Evolutionary conservation across 2,329 filamentous ascomycete species (phyloP).

Genomic region (Colletotrichum sp.): DNA sequence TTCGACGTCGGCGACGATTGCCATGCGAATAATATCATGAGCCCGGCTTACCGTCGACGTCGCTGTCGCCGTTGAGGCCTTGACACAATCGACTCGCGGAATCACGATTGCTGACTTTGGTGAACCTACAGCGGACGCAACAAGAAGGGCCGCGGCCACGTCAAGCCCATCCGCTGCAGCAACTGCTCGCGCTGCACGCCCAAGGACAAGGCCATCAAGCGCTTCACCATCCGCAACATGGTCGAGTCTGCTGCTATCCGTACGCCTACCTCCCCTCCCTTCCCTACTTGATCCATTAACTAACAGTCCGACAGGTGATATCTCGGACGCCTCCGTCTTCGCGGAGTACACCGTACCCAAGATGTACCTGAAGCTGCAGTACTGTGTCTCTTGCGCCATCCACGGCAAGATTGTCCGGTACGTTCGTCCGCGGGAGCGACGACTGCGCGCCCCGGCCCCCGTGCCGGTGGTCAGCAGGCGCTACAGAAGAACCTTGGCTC

Average conservation of each 20-base stretch:
- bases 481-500: slow-evolving; percentile 68
- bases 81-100: neutral
- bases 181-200: slow-evolving; percentile 85
- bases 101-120: slow-evolving; percentile 23
- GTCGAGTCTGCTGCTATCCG: slow-evolving; percentile 99
- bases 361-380: slow-evolving; percentile 99
- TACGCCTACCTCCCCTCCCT: slow-evolving; percentile 59
- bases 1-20: neutral
- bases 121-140: slow-evolving; percentile 80
- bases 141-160: slow-evolving; percentile 99
- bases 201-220: slow-evolving; percentile 99
- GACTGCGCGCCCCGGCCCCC: slow-evolving; percentile 48
- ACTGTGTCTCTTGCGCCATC: slow-evolving; percentile 99
- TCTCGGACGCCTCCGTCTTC: slow-evolving; percentile 99
- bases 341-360: slow-evolving; percentile 99
- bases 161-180: slow-evolving; percentile 92
- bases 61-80: neutral
- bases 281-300: neutral
- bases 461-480: slow-evolving; percentile 44
- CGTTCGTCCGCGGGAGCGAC: slow-evolving; percentile 68
- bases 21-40: neutral
- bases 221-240: slow-evolving; percentile 99
- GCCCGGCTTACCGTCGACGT: neutral
- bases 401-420: slow-evolving; percentile 99
- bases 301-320: slow-evolving; percentile 82